A percentile compares a stretch with the other conserved stretches of the same genome.
Conservation (phyloP, 164 flowering plant species). For the Magnolia officinalis region DNA sequence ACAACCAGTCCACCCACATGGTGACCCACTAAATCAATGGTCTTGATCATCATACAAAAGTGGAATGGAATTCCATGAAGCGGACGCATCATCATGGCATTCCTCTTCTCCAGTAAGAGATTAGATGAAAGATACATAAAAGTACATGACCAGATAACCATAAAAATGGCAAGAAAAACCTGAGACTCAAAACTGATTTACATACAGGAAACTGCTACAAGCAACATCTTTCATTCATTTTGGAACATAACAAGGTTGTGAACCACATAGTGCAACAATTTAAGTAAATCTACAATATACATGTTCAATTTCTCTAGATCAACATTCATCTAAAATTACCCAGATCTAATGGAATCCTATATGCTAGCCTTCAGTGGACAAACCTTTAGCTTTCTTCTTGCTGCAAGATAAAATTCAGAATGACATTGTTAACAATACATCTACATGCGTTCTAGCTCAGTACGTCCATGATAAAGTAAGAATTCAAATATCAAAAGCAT, state of each 20-base stretch:
- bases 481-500: neutral
- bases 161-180: neutral
- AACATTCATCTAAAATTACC: slow-evolving; percentile 34
- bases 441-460: neutral
- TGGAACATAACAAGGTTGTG: neutral
- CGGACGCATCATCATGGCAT: neutral
- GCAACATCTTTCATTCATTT: neutral
- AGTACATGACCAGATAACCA: neutral
- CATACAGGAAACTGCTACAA: neutral
- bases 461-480: neutral
- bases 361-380: slow-evolving; percentile 47
- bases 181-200: neutral
- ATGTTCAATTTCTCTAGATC: neutral
- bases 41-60: neutral
- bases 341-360: slow-evolving; percentile 82
- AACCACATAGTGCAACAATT: neutral
- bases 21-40: neutral
- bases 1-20: neutral
- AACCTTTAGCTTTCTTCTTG: slow-evolving; percentile 34
- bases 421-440: neutral
- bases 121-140: neutral
- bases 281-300: too few relatives aligned
- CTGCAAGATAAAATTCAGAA: slow-evolving; percentile 31
- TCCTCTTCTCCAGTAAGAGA: neutral
- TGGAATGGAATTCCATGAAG: neutral